Evolutionary conservation across 768 basidiomycete species (phyloP), one percentile per base, ranked within the genome.

Genomic region (Clitopilus passeckerianus): DNA sequence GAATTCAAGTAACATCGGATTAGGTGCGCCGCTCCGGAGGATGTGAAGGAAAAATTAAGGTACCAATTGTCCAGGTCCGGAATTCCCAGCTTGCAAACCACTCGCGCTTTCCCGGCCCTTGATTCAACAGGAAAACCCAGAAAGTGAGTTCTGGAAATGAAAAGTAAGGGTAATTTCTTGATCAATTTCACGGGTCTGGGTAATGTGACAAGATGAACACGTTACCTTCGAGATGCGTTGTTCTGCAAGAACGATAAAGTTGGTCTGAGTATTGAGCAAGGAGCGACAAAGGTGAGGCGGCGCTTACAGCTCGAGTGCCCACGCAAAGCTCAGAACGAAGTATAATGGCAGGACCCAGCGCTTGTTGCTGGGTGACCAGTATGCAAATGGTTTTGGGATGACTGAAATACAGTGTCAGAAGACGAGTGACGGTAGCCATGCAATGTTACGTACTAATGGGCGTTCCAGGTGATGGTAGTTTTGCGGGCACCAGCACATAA

Each of bases 81-180:
- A 86, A 93, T 70, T 93, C 90, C 82, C 84, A 85, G 68, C 90
- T 90, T 22, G 82, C 75, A 70, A 93, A 93, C 91, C 91, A 93
- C 33, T 84, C 77, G 3, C 86, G 82, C 66, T 86, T 83, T 46
- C 77, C 73, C 0, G 87, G 87, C 3, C 87, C 87, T 72, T 92
- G 91, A 62, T 91, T 83, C 30, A 91, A 79, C 20, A 93, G 80
- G 70, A 93, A 93, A 27, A 93, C 67, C 91, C 91, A 93, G 66
- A 92, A 93, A 0, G 86, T 77, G 14, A 93, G 78, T 68, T 91
- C 90, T 91, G 68, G 23, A 20, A 59, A 20, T 55, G 10, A 62
- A 35, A 50, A 22, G 3, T 8, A 57, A 43, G 46, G 33, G 18
- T 27, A 7, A 22, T 50, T 41, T 50, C 34, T 54, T 43, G 35